Evolutionary conservation across 2,329 filamentous ascomycete species (phyloP).

Genomic region (Curvularia lunata): DNA sequence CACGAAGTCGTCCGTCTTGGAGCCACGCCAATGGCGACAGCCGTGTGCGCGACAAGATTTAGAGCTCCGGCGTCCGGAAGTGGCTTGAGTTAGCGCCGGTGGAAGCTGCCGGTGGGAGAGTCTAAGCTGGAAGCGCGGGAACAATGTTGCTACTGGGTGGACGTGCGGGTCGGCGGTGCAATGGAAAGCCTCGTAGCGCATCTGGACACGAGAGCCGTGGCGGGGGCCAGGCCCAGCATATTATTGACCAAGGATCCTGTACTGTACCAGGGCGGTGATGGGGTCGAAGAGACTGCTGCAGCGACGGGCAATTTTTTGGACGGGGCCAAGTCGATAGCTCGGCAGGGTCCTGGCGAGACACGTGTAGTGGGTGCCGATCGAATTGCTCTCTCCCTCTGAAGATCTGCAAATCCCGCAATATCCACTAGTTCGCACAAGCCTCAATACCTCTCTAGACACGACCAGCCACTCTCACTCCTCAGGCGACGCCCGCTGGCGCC

Average conservation of each 20-base stretch:
- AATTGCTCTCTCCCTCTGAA: conserved; percentile 1
- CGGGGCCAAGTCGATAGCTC: not conserved
- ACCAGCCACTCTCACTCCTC: not conserved
- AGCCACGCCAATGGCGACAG: not conserved
- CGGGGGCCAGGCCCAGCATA: not conserved
- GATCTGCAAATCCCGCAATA: conserved; percentile 10
- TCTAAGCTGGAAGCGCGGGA: not conserved
- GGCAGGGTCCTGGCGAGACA: conserved; percentile 2
- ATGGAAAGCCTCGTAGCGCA: not conserved
- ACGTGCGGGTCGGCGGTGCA: not conserved
- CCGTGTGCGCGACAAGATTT: conserved; percentile 8
- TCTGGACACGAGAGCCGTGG: not conserved
- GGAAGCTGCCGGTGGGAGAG: not conserved
- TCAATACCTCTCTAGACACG: not conserved
- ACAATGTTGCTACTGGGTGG: not conserved
- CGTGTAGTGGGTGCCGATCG: not conserved
- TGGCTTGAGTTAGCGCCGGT: conserved; percentile 3
- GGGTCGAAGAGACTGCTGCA: not conserved
- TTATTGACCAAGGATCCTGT: not conserved
- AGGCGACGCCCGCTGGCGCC: not conserved
- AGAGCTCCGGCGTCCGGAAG: conserved; percentile 5
- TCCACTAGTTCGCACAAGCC: conserved; percentile 4
- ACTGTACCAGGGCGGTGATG: not conserved
- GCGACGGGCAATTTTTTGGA: not conserved
- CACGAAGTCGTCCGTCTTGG: not conserved